phyloP scores from a whole-genome alignment of 2,329 filamentous ascomycete species.

The Capronia epimyces region DNA sequence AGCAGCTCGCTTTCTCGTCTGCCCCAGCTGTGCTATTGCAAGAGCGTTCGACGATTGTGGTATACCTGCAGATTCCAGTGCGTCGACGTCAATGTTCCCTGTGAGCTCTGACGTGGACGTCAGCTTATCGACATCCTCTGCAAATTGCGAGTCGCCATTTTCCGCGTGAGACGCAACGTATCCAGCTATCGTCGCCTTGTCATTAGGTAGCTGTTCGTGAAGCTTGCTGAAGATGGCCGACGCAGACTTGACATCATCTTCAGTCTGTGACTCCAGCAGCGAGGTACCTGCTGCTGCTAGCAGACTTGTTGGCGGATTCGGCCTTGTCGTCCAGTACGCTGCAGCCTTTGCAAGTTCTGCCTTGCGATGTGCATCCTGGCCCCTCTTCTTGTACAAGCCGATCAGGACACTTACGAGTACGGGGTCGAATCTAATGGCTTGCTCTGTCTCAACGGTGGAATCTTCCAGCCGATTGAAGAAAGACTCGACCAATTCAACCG shows the following conservation, averaged over 20 bases:
- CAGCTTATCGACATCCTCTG: slow-evolving; percentile 36
- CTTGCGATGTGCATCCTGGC: slow-evolving; percentile 66
- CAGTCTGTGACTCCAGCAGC: slow-evolving; percentile 67
- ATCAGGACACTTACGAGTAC: slow-evolving; percentile 77
- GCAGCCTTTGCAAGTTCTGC: slow-evolving; percentile 73
- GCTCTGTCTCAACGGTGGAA: slow-evolving; percentile 50
- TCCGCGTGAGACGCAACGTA: slow-evolving; percentile 77
- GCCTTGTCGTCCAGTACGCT: slow-evolving; percentile 68
- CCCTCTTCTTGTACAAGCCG: slow-evolving; percentile 70
- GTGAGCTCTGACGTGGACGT: slow-evolving; percentile 40
- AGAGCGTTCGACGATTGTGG: slow-evolving; percentile 33
- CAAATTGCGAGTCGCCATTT: slow-evolving; percentile 43
- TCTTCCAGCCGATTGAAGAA: slow-evolving; percentile 69
- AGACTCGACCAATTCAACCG: slow-evolving; percentile 66
- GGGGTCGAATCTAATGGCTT: slow-evolving; percentile 72
- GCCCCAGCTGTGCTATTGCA: slow-evolving; percentile 27
- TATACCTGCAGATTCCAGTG: slow-evolving; percentile 44
- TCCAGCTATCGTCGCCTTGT: slow-evolving; percentile 69
- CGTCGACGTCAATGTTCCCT: slow-evolving; percentile 39
- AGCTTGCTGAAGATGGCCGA: slow-evolving; percentile 73
- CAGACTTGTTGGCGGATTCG: slow-evolving; percentile 57
- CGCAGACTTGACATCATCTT: slow-evolving; percentile 63
- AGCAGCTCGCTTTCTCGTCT: slow-evolving; percentile 39
- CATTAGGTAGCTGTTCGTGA: slow-evolving; percentile 55
- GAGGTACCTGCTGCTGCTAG: slow-evolving; percentile 77